phyloP scores from a whole-genome alignment of 139 green algal species.

The Limnomonas spitsbergensis region DNA sequence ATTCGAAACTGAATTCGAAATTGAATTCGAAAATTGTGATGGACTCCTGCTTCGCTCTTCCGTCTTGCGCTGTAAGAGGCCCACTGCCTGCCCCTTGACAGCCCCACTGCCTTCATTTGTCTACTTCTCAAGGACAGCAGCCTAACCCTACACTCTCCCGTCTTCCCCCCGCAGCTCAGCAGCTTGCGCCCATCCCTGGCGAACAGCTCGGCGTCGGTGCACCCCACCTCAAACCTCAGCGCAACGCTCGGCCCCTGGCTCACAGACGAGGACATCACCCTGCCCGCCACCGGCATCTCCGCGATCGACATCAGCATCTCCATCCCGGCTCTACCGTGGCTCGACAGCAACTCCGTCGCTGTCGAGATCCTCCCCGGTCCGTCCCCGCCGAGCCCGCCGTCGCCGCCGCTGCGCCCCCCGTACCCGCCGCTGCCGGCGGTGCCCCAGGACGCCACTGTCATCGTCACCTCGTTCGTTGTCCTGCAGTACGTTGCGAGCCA shows the following conservation, averaged over 20 bases:
- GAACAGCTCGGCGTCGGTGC: background rate
- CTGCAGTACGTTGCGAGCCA: constrained; percentile 10
- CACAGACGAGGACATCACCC: background rate
- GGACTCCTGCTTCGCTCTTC: too few species aligned
- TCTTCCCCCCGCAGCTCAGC: background rate
- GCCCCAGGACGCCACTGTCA: background rate
- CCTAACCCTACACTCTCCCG: background rate
- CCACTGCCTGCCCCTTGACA: too few species aligned
- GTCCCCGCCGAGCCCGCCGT: background rate
- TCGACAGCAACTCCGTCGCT: constrained; percentile 17
- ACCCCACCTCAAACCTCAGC: background rate
- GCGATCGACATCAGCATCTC: background rate
- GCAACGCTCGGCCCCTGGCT: constrained; percentile 10
- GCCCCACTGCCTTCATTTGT: too few species aligned
- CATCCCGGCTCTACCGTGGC: constrained; percentile 6
- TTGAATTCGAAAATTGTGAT: too few species aligned
- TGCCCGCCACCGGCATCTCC: background rate
- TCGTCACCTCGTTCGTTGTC: constrained; percentile 14
- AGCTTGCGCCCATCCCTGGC: background rate
- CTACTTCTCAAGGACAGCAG: too few species aligned
- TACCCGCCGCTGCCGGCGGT: background rate
- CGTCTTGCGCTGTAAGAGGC: too few species aligned
- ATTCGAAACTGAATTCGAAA: too few species aligned
- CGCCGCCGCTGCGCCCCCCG: background rate
- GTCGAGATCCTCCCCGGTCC: constrained; percentile 12